Base-by-base conservation (phyloP, 768 basidiomycete species). In the Pholiota microspora region DNA sequence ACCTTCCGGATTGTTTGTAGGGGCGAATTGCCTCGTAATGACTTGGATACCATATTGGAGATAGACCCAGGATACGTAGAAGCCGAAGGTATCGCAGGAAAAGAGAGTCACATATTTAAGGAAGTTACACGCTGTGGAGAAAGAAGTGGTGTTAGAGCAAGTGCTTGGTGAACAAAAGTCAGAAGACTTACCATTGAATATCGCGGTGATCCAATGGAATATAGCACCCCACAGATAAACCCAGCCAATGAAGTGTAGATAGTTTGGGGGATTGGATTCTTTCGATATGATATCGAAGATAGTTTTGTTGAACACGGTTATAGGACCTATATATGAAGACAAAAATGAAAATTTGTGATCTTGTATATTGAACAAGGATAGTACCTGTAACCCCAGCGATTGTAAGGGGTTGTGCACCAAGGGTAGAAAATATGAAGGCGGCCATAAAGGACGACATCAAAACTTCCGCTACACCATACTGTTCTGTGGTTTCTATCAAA, bases 141-240 rank as follows among this genome's bases (percentile, higher is more conserved):
- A 24, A 45, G 49, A 45, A 28, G 51, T 23, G 16, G n/a, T 45
- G 29, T 42, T 44, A 18, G 27, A 47, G 13, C 13, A 1, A 10
- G 23, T 12, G 34, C 13, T 15, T 8, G 16, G 29, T 24, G 24
- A 9, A 38, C 16, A 34, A 25, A 24, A 31, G 29, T 31, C 18
- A 16, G 16, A 55, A 7, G 15, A 66, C 79, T 59, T 58, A 87
- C 92, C 90, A 58, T 94, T 94, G 13, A 89, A 72, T 4, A 82
- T 65, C 4, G 93, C 90, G 3, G 90, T 88, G 42, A 90, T 71
- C 88, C 88, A 93, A 62, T 94, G 89, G 35, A 89, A 69, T 35
- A 94, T 88, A 0, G 92, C 93, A 29, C 82, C 90, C 92, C 92
- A 94, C 0, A 94, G 72, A 67, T 96, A 95, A 0, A 92, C 88